Percentiles rank a stretch among this genome's conserved stretches.
These are phyloP conservation scores for Hypoxylon lienhwacheense DNA, from an alignment of 495 filamentous ascomycete species.

Conservation along the genomic window DNA sequence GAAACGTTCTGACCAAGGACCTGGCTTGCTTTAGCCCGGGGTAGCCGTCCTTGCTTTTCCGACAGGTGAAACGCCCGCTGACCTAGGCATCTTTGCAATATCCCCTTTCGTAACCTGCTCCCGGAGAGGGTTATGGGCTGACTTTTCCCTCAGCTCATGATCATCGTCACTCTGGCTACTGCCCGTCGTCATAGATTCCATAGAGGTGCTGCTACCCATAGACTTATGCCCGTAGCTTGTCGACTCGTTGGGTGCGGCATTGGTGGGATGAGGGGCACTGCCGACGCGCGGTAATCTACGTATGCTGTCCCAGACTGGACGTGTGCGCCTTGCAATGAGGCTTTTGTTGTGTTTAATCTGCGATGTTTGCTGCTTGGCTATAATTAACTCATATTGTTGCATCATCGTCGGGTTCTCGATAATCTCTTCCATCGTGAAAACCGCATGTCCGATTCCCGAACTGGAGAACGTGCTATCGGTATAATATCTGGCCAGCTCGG, in stretches of 20 bases:
- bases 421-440: constrained; percentile 50
- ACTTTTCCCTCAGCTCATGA: constrained; percentile 29
- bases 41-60: no score
- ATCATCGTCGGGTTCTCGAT: constrained; percentile 52
- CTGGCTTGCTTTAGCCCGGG: no score
- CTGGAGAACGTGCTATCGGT: constrained; percentile 42
- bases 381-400: constrained; percentile 52
- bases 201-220: constrained; percentile 33
- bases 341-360: constrained; percentile 23
- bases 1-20: no score
- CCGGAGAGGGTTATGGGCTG: not conserved
- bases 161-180: constrained; percentile 39
- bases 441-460: constrained; percentile 18
- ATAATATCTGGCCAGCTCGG: constrained; percentile 48
- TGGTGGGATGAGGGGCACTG: constrained; percentile 12
- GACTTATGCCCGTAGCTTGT: constrained; percentile 10
- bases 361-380: constrained; percentile 41
- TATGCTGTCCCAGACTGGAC: constrained; percentile 23
- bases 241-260: constrained; percentile 1
- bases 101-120: not conserved
- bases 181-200: constrained; percentile 42
- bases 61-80: no score
- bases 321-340: constrained; percentile 12
- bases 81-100: no score
- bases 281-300: constrained; percentile 35